These are phyloP conservation scores for Colletotrichum nymphaeae DNA, from an alignment of 2,329 filamentous ascomycete species.

Conservation along the genomic window DNA sequence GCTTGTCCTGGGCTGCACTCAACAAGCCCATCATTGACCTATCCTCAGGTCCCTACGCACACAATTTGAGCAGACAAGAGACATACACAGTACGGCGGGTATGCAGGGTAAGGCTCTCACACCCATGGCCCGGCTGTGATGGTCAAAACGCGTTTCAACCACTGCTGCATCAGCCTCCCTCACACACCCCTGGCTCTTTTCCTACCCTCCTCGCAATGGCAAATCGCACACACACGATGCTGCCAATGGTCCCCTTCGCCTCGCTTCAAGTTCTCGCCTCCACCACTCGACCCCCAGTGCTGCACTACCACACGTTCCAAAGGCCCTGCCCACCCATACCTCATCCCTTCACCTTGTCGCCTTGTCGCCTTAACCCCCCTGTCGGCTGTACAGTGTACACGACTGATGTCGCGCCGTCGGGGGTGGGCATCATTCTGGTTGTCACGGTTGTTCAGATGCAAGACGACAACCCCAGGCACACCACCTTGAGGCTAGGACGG, in stretches of 20 bases:
- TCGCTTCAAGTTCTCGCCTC: background rate
- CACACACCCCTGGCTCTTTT: background rate
- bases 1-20: background rate
- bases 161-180: conserved; percentile 36
- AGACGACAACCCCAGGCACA: background rate
- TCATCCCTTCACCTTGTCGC: conserved; percentile 4
- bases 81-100: background rate
- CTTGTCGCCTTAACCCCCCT: background rate
- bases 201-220: conserved; percentile 4
- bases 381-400: conserved; percentile 1
- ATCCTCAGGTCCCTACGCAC: background rate
- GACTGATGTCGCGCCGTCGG: conserved; percentile 9
- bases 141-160: conserved; percentile 47
- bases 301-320: background rate
- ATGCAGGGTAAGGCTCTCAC: conserved; percentile 10
- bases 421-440: background rate
- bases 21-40: background rate
- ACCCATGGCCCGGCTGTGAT: conserved; percentile 28
- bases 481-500: background rate
- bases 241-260: conserved; percentile 2
- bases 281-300: background rate
- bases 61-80: background rate
- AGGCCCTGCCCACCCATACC: conserved; percentile 20
- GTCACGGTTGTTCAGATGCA: conserved; percentile 25
- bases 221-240: conserved; percentile 4